phyloP scores from a whole-genome alignment of 805 yeast species.

The Candida mattraensis region DNA sequence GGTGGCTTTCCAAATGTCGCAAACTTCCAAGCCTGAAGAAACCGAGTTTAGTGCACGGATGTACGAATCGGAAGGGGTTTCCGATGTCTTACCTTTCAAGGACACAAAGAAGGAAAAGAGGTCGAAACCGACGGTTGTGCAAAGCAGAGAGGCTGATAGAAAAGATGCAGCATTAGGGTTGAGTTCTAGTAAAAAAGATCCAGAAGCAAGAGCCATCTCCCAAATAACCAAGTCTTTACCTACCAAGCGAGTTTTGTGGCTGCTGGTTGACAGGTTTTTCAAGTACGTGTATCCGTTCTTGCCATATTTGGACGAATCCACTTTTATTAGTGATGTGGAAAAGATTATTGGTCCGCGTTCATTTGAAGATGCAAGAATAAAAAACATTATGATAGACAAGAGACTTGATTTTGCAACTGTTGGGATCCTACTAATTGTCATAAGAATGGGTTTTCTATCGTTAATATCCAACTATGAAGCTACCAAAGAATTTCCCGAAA shows the following conservation, averaged over 20 bases:
- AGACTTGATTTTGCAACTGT: slow-evolving; percentile 48
- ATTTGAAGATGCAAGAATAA: slow-evolving; percentile 34
- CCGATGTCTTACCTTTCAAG: slow-evolving; percentile 36
- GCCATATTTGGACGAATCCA: slow-evolving; percentile 45
- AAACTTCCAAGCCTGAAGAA: slow-evolving; percentile 10
- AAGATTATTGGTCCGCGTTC: slow-evolving; percentile 39
- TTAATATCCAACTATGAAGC: slow-evolving; percentile 34
- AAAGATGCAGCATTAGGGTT: slow-evolving; percentile 14
- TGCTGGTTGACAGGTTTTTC: slow-evolving; percentile 45
- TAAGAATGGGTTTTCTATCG: slow-evolving; percentile 45
- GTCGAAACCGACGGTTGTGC: not conserved
- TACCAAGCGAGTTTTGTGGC: slow-evolving; percentile 43
- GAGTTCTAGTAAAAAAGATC: slow-evolving; percentile 14
- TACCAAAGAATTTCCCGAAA: slow-evolving; percentile 23
- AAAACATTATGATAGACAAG: slow-evolving; percentile 36
- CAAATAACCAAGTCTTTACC: slow-evolving; percentile 43
- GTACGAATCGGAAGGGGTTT: slow-evolving; percentile 39
- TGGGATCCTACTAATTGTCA: slow-evolving; percentile 45
- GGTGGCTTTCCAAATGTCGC: slow-evolving; percentile 1
- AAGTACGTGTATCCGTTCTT: slow-evolving; percentile 44
- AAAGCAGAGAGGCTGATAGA: slow-evolving; percentile 7
- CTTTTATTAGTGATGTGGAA: slow-evolving; percentile 35
- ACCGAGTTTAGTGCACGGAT: slow-evolving; percentile 32
- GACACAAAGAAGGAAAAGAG: slow-evolving; percentile 14
- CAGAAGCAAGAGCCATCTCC: slow-evolving; percentile 24